Evolutionary conservation across 2,329 filamentous ascomycete genomes (phyloP).

Genomic region (Exophiala sp.): DNA sequence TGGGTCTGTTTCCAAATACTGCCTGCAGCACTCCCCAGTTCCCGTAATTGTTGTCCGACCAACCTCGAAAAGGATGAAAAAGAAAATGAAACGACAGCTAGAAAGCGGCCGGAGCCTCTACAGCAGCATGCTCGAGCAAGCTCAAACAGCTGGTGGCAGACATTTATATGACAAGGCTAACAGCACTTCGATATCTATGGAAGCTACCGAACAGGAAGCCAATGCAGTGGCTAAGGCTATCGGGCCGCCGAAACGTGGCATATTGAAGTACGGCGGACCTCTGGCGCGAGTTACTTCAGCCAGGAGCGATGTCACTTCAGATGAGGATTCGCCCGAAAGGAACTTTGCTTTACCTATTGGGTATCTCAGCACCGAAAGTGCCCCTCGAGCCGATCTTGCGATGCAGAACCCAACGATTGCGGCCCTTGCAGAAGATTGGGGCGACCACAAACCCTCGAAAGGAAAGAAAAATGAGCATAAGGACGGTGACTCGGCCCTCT

Average conservation of each 20-base stretch:
- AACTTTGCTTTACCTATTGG: conserved; percentile 28
- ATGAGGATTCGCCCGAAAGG: conserved; percentile 23
- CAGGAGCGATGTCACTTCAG: conserved; percentile 22
- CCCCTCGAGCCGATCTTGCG: conserved; percentile 26
- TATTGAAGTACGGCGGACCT: conserved; percentile 26
- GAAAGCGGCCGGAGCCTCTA: conserved; percentile 76
- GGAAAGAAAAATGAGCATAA: conserved; percentile 7
- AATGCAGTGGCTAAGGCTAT: conserved; percentile 50
- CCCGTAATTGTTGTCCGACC: conserved; percentile 90
- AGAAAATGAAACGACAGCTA: conserved; percentile 77
- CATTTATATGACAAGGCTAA: conserved; percentile 48
- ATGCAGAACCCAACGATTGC: conserved; percentile 27
- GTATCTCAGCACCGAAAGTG: conserved; percentile 24
- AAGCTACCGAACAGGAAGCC: conserved; percentile 47
- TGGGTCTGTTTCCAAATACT: conserved; percentile 91
- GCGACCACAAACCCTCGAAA: conserved; percentile 10
- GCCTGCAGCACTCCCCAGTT: conserved; percentile 86
- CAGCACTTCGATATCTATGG: conserved; percentile 16
- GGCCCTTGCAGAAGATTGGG: conserved; percentile 23
- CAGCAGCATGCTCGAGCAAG: conserved; percentile 69
- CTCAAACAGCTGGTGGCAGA: conserved; percentile 49
- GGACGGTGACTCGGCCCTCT: conserved; percentile 17
- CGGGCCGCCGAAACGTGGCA: conserved; percentile 36
- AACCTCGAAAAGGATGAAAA: conserved; percentile 81
- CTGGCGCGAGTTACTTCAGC: conserved; percentile 22